A percentile compares a stretch with the other conserved stretches of the same genome.
Conservation (phyloP, 2,329 filamentous ascomycete genomes). For the Hypomyces rosellus region DNA sequence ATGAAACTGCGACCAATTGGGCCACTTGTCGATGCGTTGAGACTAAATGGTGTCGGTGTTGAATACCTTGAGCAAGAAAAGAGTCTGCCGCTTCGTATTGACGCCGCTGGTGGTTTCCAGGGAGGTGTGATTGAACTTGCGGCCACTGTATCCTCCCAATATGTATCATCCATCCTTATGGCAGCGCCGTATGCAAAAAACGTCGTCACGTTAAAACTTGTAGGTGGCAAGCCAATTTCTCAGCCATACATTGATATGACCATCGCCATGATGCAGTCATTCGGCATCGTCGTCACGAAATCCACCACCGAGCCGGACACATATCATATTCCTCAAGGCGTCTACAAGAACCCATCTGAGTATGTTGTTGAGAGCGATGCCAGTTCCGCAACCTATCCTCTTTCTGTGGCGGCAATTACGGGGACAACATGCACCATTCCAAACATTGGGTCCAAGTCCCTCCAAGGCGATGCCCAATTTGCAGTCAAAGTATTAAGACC, state of each 20-base stretch:
- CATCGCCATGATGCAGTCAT: slow-evolving; percentile 91
- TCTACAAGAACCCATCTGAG: slow-evolving; percentile 75
- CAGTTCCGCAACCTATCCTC: slow-evolving; percentile 92
- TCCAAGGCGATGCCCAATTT: slow-evolving; percentile 93
- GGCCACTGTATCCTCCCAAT: slow-evolving; percentile 97
- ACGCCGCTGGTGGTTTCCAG: slow-evolving; percentile 73
- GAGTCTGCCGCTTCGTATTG: slow-evolving; percentile 77
- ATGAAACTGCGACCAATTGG: slow-evolving; percentile 97
- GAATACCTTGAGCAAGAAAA: slow-evolving; percentile 78
- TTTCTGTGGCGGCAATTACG: slow-evolving; percentile 90
- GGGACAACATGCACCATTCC: slow-evolving; percentile 93
- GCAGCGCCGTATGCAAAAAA: slow-evolving; percentile 94
- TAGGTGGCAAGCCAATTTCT: slow-evolving; percentile 96
- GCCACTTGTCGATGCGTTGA: slow-evolving; percentile 82
- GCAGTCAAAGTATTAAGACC: slow-evolving; percentile 82
- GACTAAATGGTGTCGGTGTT: slow-evolving; percentile 78
- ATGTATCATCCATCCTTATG: slow-evolving; percentile 95
- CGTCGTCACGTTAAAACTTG: slow-evolving; percentile 79
- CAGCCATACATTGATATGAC: slow-evolving; percentile 99
- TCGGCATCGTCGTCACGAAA: slow-evolving; percentile 73
- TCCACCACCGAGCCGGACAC: slow-evolving; percentile 78
- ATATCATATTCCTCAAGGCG: slow-evolving; percentile 83
- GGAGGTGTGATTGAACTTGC: slow-evolving; percentile 87
- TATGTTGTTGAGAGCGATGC: slow-evolving; percentile 96
- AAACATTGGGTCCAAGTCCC: slow-evolving; percentile 86